Percentiles rank a stretch among this genome's conserved stretches.
Evolutionary conservation across 2,329 filamentous ascomycete species (phyloP).

Genomic region (Fusarium duplospermum): DNA sequence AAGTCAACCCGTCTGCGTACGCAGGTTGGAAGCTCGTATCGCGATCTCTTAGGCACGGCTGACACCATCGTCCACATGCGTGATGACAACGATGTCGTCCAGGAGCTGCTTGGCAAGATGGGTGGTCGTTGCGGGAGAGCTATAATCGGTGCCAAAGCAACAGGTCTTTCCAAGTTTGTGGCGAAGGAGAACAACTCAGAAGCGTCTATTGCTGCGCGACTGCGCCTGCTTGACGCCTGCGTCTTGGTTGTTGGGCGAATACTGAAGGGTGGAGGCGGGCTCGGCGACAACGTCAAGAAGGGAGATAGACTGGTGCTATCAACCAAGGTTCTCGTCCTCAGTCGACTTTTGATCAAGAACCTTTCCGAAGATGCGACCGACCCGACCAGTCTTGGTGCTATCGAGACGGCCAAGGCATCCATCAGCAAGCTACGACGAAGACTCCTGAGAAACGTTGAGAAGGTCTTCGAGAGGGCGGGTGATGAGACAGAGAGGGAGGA

Average conservation of each 20-base stretch:
- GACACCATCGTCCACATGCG: slow-evolving; percentile 96
- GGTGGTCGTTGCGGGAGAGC: slow-evolving; percentile 81
- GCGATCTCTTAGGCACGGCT: slow-evolving; percentile 89
- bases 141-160: slow-evolving; percentile 74
- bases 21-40: slow-evolving; percentile 78
- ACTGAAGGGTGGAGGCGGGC: slow-evolving; percentile 54
- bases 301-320: slow-evolving; percentile 67
- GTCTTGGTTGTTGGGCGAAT: slow-evolving; percentile 61
- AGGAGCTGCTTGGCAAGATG: slow-evolving; percentile 77
- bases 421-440: slow-evolving; percentile 71
- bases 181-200: slow-evolving; percentile 43
- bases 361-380: slow-evolving; percentile 64
- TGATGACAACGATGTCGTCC: slow-evolving; percentile 78
- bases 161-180: slow-evolving; percentile 64
- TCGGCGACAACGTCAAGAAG: slow-evolving; percentile 47
- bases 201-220: slow-evolving; percentile 54
- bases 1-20: slow-evolving; percentile 71
- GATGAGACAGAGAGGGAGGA: slow-evolving; percentile 59
- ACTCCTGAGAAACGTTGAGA: slow-evolving; percentile 76
- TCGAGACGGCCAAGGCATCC: slow-evolving; percentile 74
- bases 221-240: slow-evolving; percentile 65
- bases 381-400: slow-evolving; percentile 48
- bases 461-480: slow-evolving; percentile 73
- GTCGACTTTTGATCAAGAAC: slow-evolving; percentile 79
- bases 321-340: slow-evolving; percentile 80